A percentile compares a stretch with the other conserved stretches of the same genome.
phyloP scores from a whole-genome alignment of 176 grass and related monocot species.

The Typha latifolia region DNA sequence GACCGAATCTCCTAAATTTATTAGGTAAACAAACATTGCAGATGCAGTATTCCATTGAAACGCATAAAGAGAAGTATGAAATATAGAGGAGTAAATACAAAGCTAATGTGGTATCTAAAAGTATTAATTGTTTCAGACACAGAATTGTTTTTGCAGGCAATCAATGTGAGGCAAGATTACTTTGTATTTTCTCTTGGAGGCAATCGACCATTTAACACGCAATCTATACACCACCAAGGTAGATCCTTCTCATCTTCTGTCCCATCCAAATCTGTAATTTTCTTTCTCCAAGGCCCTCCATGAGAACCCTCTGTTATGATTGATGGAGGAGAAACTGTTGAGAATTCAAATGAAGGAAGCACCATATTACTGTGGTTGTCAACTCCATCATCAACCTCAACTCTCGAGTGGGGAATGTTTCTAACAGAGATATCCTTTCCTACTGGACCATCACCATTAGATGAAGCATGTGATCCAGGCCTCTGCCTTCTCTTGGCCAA shows the following conservation, averaged over 20 bases:
- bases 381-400: conserved; percentile 55
- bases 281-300: conserved; percentile 92
- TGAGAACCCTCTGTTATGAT: conserved; percentile 79
- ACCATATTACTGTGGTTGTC: conserved; percentile 42
- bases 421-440: conserved; percentile 49
- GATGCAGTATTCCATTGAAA: too few species aligned
- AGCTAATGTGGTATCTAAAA: too few species aligned
- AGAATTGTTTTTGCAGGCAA: too few species aligned
- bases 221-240: conserved; percentile 92
- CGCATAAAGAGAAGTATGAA: too few species aligned
- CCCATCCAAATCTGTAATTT: conserved; percentile 83
- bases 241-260: conserved; percentile 75
- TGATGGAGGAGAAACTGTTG: conserved; percentile 68
- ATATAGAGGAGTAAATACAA: too few species aligned
- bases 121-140: too few species aligned
- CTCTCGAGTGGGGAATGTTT: conserved; percentile 46
- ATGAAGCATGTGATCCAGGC: conserved; percentile 36
- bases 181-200: conserved; percentile 89
- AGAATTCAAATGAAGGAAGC: conserved; percentile 71
- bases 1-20: too few species aligned
- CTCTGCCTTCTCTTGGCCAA: conserved; percentile 56
- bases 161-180: conserved; percentile 25
- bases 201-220: conserved; percentile 46
- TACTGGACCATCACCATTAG: conserved; percentile 52
- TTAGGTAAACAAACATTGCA: too few species aligned